Evolutionary conservation across 768 basidiomycete species (phyloP), one percentile per base, ranked within the genome.

Genomic region (Lactifluus pinguis): DNA sequence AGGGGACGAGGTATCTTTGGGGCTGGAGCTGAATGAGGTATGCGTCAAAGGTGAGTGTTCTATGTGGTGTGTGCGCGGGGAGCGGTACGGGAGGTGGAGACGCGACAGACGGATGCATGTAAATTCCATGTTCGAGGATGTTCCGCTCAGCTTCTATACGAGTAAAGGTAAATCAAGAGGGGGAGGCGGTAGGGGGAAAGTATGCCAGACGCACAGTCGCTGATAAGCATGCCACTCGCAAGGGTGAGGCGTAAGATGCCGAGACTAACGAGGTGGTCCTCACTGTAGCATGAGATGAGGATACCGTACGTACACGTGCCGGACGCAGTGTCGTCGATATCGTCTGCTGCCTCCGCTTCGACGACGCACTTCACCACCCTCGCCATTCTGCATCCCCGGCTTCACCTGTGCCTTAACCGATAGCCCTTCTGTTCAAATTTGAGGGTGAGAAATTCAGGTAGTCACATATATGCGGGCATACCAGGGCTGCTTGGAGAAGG

Each of bases 191-290:
- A 34, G 9, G 32, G 32, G 10, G 14, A 30, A 21, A 7, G 38
- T 14, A 2, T 15, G 29, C 55, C 17, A 53, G 4, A 76, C 85
- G 67, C 67, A 94, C 94, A 72, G 67, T 97, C 93, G 30, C 77
- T 76, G 17, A 97, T 76, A 14, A 82, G 79, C 11, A 87, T 76
- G 49, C 91, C 91, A 64, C 82, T 75, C 0, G 87, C 83, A 13
- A 98, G 81, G 41, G 98, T 79, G 14, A 91, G 82, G 57, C 92
- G 87, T 13, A 94, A 77, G 5, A 97, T 72, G 8, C 93, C 95
- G 25, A 88, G 69, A 2, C 80, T 68, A 2, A 80, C 85, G 1
- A 92, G 75, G 63, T 94, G 80, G 69, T 92, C 84, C 14, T 75
- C 69, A 55, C 74, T 76, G 61, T 81, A 85, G 85, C 88, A 91